These are phyloP conservation scores for Apiosordaria backusii DNA, from an alignment of 495 filamentous ascomycete genomes.

Conservation along the genomic window DNA sequence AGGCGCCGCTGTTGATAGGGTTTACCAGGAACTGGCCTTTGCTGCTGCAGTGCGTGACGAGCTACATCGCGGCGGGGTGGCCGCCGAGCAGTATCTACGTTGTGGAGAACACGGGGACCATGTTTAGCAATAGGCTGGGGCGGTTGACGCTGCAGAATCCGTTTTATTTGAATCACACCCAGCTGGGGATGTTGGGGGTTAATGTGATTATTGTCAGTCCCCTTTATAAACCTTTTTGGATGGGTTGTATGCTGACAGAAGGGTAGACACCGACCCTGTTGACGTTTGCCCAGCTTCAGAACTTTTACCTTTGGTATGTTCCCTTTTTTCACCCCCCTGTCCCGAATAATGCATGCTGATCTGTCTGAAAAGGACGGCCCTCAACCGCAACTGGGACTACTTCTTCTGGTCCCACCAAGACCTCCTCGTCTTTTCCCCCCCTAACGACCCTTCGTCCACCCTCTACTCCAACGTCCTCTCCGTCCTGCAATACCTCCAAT, in stretches of 20 bases:
- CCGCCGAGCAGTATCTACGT: conserved; percentile 57
- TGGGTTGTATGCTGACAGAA: conserved; percentile 26
- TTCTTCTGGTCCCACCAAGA: conserved; percentile 64
- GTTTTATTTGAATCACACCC: conserved; percentile 57
- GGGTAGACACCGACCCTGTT: conserved; percentile 53
- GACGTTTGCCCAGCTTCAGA: conserved; percentile 60
- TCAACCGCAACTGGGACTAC: conserved; percentile 46
- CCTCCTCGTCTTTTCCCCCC: conserved; percentile 48
- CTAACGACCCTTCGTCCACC: conserved; percentile 36
- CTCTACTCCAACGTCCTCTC: conserved; percentile 49
- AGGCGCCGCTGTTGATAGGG: conserved; percentile 55
- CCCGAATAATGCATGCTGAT: no score
- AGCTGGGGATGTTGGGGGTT: conserved; percentile 50
- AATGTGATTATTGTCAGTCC: conserved; percentile 41
- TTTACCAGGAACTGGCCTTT: conserved; percentile 59
- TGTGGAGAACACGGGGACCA: conserved; percentile 60
- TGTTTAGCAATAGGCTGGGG: conserved; percentile 48
- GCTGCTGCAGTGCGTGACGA: conserved; percentile 55
- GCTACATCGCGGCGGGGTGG: conserved; percentile 60
- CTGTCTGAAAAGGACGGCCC: conserved; percentile 35
- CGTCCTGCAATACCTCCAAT: conserved; percentile 35
- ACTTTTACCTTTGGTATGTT: conserved; percentile 47
- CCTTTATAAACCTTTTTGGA: neutral
- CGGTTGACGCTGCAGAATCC: conserved; percentile 56
- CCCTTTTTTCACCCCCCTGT: neutral